Evolutionary conservation across 2,329 filamentous ascomycete genomes (phyloP).

Genomic region (Phialocephala subalpina): DNA sequence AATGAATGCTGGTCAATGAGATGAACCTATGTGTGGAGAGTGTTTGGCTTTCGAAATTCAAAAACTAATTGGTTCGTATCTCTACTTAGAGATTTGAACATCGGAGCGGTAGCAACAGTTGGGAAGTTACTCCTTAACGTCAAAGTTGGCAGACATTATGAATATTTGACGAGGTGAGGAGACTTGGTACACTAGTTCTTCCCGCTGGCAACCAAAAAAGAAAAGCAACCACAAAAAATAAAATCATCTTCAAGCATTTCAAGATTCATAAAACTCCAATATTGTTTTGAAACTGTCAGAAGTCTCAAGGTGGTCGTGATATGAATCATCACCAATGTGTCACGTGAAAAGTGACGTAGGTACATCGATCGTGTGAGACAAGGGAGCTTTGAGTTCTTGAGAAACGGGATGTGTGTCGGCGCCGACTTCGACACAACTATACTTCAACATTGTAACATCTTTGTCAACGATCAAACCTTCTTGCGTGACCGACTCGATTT

Average conservation of each 20-base stretch:
- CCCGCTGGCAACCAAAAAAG: too few species aligned
- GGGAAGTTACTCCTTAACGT: neutral
- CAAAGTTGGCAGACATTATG: neutral
- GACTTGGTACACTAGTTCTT: neutral
- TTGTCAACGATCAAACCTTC: conserved; percentile 1
- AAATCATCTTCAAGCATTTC: too few species aligned
- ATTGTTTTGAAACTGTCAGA: neutral
- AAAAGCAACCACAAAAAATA: too few species aligned
- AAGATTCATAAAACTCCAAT: too few species aligned
- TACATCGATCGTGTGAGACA: neutral
- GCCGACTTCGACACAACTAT: conserved; percentile 4
- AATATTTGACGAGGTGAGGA: neutral
- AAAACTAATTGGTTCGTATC: too few species aligned
- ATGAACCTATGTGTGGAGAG: too few species aligned
- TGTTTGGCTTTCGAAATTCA: too few species aligned
- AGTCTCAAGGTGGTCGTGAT: neutral
- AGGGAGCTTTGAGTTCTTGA: neutral
- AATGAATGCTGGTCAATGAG: too few species aligned
- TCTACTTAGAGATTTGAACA: neutral
- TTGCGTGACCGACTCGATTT: conserved; percentile 1
- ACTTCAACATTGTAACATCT: neutral
- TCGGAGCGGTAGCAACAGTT: neutral
- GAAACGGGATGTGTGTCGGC: neutral
- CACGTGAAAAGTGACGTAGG: neutral
- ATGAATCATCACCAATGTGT: neutral